Conservation (phyloP, 176 grass and related monocot species). For the Musa itinerans region DNA sequence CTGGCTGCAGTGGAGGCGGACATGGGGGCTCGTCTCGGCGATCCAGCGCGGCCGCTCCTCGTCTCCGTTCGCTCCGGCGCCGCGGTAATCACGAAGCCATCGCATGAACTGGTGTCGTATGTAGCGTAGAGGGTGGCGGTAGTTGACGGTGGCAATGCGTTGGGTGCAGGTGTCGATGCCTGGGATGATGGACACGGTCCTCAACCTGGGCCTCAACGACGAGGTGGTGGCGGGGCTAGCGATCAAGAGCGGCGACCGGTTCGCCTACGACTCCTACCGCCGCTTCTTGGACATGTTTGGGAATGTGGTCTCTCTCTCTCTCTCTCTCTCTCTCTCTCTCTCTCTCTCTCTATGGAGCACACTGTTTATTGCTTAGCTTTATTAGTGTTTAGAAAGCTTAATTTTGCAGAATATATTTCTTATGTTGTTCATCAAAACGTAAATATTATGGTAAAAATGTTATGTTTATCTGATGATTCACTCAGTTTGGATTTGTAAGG, state of each 20-base stretch:
- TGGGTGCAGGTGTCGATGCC: slow-evolving; percentile 72
- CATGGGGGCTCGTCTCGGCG: slow-evolving; percentile 59
- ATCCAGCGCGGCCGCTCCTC: slow-evolving; percentile 64
- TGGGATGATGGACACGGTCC: slow-evolving; percentile 99
- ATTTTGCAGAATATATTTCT: no score
- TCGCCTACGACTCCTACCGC: slow-evolving; percentile 88
- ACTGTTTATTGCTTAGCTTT: neutral
- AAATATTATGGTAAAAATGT: no score
- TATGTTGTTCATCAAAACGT: no score
- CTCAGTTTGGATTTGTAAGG: no score
- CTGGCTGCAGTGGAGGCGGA: slow-evolving; percentile 57
- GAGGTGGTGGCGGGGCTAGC: slow-evolving; percentile 63
- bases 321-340: neutral
- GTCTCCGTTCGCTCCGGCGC: slow-evolving; percentile 96
- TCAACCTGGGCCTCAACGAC: slow-evolving; percentile 93
- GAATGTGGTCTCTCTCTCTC: slow-evolving; percentile 55
- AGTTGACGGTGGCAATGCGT: neutral
- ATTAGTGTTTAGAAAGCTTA: neutral
- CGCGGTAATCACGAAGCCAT: slow-evolving; percentile 29
- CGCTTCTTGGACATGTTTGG: slow-evolving; percentile 99
- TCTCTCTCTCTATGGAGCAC: neutral
- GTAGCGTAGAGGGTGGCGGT: no score
- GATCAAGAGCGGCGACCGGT: slow-evolving; percentile 74
- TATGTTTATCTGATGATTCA: no score
- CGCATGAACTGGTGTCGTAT: neutral